Base-by-base conservation (phyloP, 305 asterid species). In the Ilex paraguariensis region DNA sequence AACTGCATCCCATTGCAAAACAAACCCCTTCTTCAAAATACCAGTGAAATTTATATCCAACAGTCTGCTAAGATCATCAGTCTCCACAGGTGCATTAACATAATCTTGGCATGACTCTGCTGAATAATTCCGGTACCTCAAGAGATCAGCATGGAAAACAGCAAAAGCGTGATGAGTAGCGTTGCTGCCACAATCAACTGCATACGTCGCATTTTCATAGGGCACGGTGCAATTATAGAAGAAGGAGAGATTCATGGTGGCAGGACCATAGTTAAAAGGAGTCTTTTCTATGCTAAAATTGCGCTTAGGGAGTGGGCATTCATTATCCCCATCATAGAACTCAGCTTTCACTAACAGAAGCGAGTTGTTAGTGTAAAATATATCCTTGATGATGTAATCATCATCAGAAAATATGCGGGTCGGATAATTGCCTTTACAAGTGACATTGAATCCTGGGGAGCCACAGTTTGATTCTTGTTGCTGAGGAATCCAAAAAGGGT, bases 401-500 rank as follows among this genome's bases (percentile, higher is more conserved):
- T 74, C 75, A 30, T 61, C 75, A 33, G 75, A 71, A 62, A 87
- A 75, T 53, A 28, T 59, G 57, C 82, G 56, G 62, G 68, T 4
- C 3, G 95, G 76, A 11, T 66, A 67, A 13, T 66, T 62, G 31
- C 65, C 32, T 6, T 39, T 11, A 63, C 95, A 87, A 17, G 70
- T 56, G 67, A 82, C 44, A 54, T 63, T 65, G 78, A 76, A 84
- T 14, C 66, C 65, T 0, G 82, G 74, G 31, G 59, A 61, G 13
- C 95, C 91, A 45, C 91, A 84, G 14, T 45, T 17, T 48, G 83
- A 58, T 31, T 76, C 67, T 54, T 84, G 86, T 50, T 62, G 60
- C 62, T 59, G 57, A 5, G 76, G 79, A 48, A 87, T 81, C 89
- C 89, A 82, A 31, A 87, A 87, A 30, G 95, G 91, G 63, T 59